Conservation (phyloP, 139 green algal genomes). For the Nannochloris sp. region DNA sequence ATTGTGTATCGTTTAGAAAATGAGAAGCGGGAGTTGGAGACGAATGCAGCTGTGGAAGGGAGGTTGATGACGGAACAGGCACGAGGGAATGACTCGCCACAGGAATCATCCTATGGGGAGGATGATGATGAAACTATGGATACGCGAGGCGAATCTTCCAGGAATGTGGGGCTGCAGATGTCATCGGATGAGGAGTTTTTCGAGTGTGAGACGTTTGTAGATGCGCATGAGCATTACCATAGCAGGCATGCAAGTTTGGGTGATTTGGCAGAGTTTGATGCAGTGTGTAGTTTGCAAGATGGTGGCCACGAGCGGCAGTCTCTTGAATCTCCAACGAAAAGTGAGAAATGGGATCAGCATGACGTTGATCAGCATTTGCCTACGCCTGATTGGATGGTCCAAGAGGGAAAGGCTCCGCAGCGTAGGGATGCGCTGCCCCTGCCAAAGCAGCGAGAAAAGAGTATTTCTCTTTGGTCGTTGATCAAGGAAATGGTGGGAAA, state of each 20-base stretch:
- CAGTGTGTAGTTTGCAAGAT: not conserved
- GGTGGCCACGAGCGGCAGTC: not conserved
- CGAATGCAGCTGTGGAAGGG: slow-evolving; percentile 45
- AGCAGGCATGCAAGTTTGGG: slow-evolving; percentile 7
- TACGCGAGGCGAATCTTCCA: slow-evolving; percentile 18
- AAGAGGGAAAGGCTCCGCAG: slow-evolving; percentile 12
- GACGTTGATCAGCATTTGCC: not conserved
- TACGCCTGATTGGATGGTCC: slow-evolving; percentile 16
- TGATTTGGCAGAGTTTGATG: slow-evolving; percentile 7
- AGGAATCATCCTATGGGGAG: slow-evolving; percentile 4
- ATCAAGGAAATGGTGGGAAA: slow-evolving; percentile 78
- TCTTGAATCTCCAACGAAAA: not conserved
- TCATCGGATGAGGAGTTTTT: slow-evolving; percentile 28
- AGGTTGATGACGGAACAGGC: not conserved
- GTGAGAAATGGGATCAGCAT: not conserved
- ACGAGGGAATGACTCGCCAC: not conserved
- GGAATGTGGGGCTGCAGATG: not conserved
- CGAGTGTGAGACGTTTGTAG: slow-evolving; percentile 20
- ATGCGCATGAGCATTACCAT: not conserved
- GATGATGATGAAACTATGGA: slow-evolving; percentile 24
- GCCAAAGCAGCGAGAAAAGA: slow-evolving; percentile 62
- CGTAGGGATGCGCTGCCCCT: slow-evolving; percentile 40
- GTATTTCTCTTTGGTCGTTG: slow-evolving; percentile 75
- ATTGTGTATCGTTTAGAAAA: slow-evolving; percentile 50
- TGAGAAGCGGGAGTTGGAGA: slow-evolving; percentile 57